A percentile compares a stretch with the other conserved stretches of the same genome.
These are phyloP conservation scores for Picea glauca DNA, from an alignment of 75 land plant species.

Conservation along the genomic window DNA sequence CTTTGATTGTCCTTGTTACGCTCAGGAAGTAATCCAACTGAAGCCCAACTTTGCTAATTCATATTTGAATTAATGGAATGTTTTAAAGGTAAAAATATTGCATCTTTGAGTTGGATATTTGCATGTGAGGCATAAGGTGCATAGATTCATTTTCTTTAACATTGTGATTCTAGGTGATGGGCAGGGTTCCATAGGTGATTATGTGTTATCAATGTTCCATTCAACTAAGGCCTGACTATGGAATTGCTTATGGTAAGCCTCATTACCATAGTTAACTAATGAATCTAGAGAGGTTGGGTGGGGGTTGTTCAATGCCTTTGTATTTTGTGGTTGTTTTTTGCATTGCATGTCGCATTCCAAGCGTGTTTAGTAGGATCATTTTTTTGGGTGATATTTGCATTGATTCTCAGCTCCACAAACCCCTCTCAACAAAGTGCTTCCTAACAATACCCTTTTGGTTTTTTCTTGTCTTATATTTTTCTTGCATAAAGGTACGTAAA, in stretches of 20 bases:
- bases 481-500: slow-evolving; percentile 28
- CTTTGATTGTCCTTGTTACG: too few relatives aligned
- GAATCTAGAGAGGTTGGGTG: neutral
- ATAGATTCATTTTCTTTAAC: slow-evolving; percentile 11
- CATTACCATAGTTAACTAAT: neutral
- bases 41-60: too few relatives aligned
- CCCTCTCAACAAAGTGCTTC: neutral
- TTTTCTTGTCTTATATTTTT: slow-evolving; percentile 18
- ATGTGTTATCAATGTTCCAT: slow-evolving; percentile 12
- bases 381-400: slow-evolving; percentile 11
- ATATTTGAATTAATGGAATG: too few relatives aligned
- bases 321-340: neutral
- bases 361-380: neutral
- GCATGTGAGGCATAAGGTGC: neutral
- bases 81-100: too few relatives aligned
- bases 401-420: neutral
- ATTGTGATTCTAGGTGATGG: slow-evolving; percentile 66
- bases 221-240: slow-evolving; percentile 76
- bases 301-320: neutral
- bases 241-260: slow-evolving; percentile 89
- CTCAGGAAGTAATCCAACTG: too few relatives aligned
- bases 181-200: slow-evolving; percentile 91
- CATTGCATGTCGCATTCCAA: neutral
- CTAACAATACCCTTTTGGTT: neutral
- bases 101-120: too few relatives aligned